phyloP scores from a whole-genome alignment of 2,329 filamentous ascomycete species.

The Geosmithia putterillii region DNA sequence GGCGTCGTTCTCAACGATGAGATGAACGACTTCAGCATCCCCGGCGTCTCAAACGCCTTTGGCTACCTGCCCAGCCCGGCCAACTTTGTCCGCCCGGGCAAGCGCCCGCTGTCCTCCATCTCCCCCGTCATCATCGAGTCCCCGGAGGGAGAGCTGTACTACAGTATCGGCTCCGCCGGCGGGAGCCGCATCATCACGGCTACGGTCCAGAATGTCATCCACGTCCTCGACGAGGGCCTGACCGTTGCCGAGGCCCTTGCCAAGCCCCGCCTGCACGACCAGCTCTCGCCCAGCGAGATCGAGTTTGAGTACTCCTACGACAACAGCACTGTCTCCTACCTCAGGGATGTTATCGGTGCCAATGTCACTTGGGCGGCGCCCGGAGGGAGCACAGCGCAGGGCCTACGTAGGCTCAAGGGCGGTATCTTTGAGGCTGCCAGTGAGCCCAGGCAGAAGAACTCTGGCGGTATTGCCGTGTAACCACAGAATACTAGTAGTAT shows the following conservation, averaged over 20 bases:
- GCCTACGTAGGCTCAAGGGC: slow-evolving; percentile 50
- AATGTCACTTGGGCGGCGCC: slow-evolving; percentile 62
- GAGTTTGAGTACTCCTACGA: slow-evolving; percentile 63
- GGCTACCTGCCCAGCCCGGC: slow-evolving; percentile 62
- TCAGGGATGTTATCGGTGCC: slow-evolving; percentile 52
- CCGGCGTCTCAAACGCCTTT: slow-evolving; percentile 58
- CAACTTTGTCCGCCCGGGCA: slow-evolving; percentile 67
- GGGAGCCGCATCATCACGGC: slow-evolving; percentile 77
- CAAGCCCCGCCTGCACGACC: slow-evolving; percentile 66
- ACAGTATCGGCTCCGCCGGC: slow-evolving; percentile 66
- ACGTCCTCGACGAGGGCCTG: slow-evolving; percentile 58
- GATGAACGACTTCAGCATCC: slow-evolving; percentile 67
- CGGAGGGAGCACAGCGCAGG: slow-evolving; percentile 61
- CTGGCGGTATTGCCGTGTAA: slow-evolving; percentile 49
- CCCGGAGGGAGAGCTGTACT: slow-evolving; percentile 54
- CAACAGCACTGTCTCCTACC: slow-evolving; percentile 53
- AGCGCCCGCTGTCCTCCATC: slow-evolving; percentile 69
- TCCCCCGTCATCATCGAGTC: slow-evolving; percentile 66
- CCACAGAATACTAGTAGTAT: background rate
- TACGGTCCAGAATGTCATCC: slow-evolving; percentile 65
- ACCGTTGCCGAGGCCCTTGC: slow-evolving; percentile 51
- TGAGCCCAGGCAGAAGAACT: slow-evolving; percentile 69
- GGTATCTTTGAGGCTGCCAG: slow-evolving; percentile 66
- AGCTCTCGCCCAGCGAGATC: slow-evolving; percentile 58
- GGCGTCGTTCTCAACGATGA: slow-evolving; percentile 61